A percentile compares a stretch with the other conserved stretches of the same genome.
Conservation (phyloP, 208 protist genomes). For the Trypanosomatidae sp. region DNA sequence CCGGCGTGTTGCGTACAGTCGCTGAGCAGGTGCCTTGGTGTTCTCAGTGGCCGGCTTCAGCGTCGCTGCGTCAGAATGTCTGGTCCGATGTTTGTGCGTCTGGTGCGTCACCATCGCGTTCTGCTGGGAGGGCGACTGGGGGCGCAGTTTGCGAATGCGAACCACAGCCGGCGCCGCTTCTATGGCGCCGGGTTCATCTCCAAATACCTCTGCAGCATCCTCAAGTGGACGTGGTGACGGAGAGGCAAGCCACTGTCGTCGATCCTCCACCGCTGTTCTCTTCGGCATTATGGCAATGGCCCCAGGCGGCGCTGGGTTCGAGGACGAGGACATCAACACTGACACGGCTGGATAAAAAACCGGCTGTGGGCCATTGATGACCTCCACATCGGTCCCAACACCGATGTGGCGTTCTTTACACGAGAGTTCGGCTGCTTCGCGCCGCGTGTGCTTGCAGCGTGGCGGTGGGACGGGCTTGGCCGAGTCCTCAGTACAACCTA, state of each 20-base stretch:
- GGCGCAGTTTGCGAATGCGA: constrained; percentile 7
- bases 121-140: constrained; percentile 7
- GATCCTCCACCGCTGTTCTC: not conserved
- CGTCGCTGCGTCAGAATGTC: not conserved
- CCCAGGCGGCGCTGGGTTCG: constrained; percentile 1
- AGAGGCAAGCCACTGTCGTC: constrained; percentile 4
- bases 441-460: constrained; percentile 24
- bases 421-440: constrained; percentile 12
- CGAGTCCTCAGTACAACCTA: not conserved
- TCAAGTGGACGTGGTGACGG: constrained; percentile 10
- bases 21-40: not conserved
- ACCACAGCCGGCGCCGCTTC: not conserved
- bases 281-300: not conserved
- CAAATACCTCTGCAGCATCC: not conserved
- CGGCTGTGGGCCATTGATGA: not conserved
- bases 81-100: not conserved
- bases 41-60: not conserved
- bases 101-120: constrained; percentile 2
- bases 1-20: constrained; percentile 14
- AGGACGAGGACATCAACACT: constrained; percentile 8
- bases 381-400: not conserved
- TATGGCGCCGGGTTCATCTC: not conserved
- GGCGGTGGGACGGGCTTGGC: constrained; percentile 7
- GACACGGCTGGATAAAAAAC: not conserved
- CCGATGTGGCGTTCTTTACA: not conserved